Conservation (phyloP, 495 filamentous ascomycete species). For the Pyrenula massariospora region DNA sequence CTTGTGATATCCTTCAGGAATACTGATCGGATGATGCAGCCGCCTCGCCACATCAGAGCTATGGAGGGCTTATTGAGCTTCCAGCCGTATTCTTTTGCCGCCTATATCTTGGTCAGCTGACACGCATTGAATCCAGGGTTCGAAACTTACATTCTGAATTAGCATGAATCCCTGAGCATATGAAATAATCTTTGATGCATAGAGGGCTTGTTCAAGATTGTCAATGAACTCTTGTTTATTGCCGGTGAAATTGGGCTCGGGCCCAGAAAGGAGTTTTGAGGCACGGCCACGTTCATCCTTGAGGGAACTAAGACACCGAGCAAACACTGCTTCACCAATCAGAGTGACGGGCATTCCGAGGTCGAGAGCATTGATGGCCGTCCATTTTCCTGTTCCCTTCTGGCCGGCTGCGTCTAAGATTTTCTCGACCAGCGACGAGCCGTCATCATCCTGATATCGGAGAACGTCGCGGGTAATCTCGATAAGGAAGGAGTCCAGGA, state of each 20-base stretch:
- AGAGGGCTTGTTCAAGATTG: constrained; percentile 95
- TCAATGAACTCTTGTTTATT: constrained; percentile 88
- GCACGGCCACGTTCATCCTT: constrained; percentile 89
- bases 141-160: constrained; percentile 78
- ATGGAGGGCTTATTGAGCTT: constrained; percentile 99
- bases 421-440: constrained; percentile 85
- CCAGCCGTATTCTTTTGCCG: constrained; percentile 90
- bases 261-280: constrained; percentile 64
- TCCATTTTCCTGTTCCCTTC: constrained; percentile 99
- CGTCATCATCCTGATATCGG: constrained; percentile 92
- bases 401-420: constrained; percentile 97
- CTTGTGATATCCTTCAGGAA: constrained; percentile 99
- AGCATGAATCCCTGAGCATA: constrained; percentile 99
- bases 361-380: constrained; percentile 95
- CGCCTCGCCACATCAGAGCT: constrained; percentile 98
- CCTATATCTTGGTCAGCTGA: constrained; percentile 37
- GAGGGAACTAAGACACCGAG: constrained; percentile 84
- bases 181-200: constrained; percentile 99
- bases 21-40: constrained; percentile 99
- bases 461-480: constrained; percentile 98
- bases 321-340: constrained; percentile 93
- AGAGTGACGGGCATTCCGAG: constrained; percentile 98
- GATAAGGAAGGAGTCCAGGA: constrained; percentile 97
- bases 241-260: constrained; percentile 68
- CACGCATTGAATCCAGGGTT: background rate